Base-by-base conservation (phyloP, 1,139 yeast species). In the Magnusiomyces ingens region DNA sequence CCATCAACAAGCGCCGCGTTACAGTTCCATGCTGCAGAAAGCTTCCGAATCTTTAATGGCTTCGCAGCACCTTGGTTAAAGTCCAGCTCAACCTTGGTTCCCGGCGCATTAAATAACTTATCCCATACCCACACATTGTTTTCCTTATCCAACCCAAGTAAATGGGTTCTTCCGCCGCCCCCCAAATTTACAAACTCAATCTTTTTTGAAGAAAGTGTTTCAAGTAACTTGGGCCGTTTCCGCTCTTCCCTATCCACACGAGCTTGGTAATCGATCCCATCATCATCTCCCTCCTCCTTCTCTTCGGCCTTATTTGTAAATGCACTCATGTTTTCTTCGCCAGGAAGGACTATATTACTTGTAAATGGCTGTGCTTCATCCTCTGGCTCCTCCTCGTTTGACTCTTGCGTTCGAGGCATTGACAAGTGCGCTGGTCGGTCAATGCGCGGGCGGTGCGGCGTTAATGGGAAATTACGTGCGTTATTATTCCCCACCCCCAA, bases 1-100 rank as follows among this genome's bases (percentile, higher is more conserved):
- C 71, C 72, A 22, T 71, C 71, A 1, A 82, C 69, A 50, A 75
- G 73, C 35, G 80, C 80, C 36, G 81, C 79, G 51, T 81, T 78
- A 19, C 77, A 69, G 55, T 79, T 76, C 94, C 94, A 86, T 0
- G 94, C 95, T 29, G 89, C 84, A 19, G 75, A 73, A 11, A 83
- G 75, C 61, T 78, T 80, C 45, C 71, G 59, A 0, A 64, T 62
- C 3, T 52, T 54, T 2, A 61, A 21, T 36, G 49, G 44, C 29
- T 51, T 41, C 13, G 26, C 46, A 18, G 50, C 53, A n/a, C 51
- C 49, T 19, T 48, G 50, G 29, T 54, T 55, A 49, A 64, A 62
- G 2, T 61, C 57, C 58, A 85, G 81, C 5, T 55, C 63, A 41
- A 85, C 58, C 48, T 66, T 67, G 1, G 81, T 75, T 0, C 89